Evolutionary conservation across 805 yeast species (phyloP).

Genomic region (Wickerhamomyces silvicola): DNA sequence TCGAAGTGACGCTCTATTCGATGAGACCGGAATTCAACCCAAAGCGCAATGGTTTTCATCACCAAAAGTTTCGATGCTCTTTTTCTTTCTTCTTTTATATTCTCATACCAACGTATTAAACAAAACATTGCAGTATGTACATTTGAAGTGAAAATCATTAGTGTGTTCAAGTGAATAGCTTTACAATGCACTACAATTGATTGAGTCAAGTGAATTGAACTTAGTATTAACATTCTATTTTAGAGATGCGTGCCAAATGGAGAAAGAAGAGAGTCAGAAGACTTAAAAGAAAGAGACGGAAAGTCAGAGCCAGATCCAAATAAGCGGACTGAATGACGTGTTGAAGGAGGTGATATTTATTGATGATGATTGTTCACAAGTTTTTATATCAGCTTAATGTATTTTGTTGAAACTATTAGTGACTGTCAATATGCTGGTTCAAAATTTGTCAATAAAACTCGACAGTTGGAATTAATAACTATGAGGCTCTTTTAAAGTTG

Average conservation of each 20-base stretch:
- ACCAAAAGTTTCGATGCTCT: slow-evolving; percentile 14
- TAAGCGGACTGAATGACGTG: slow-evolving; percentile 48
- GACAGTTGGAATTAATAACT: too few relatives aligned
- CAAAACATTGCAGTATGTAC: slow-evolving; percentile 18
- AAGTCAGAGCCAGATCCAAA: slow-evolving; percentile 99
- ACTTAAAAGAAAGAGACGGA: slow-evolving; percentile 99
- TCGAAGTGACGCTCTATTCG: too few relatives aligned
- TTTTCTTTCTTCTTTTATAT: slow-evolving; percentile 8
- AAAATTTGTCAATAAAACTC: too few relatives aligned
- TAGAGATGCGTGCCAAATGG: slow-evolving; percentile 92
- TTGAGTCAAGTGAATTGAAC: background rate
- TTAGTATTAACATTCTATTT: slow-evolving; percentile 13
- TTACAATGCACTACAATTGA: background rate
- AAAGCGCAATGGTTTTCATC: slow-evolving; percentile 11
- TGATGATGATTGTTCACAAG: background rate
- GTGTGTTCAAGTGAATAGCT: background rate
- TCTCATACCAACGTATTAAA: slow-evolving; percentile 16
- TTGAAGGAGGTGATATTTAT: slow-evolving; percentile 1
- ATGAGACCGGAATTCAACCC: too few relatives aligned
- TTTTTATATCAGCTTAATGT: too few relatives aligned
- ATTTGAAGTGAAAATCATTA: too few relatives aligned
- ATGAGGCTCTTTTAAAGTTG: too few relatives aligned
- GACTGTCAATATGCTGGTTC: too few relatives aligned
- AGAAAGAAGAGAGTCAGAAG: slow-evolving; percentile 99
- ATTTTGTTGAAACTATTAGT: too few relatives aligned